Percentiles rank a stretch among this genome's conserved stretches.
Conservation (phyloP, 805 yeast species). For the Pichia exigua region DNA sequence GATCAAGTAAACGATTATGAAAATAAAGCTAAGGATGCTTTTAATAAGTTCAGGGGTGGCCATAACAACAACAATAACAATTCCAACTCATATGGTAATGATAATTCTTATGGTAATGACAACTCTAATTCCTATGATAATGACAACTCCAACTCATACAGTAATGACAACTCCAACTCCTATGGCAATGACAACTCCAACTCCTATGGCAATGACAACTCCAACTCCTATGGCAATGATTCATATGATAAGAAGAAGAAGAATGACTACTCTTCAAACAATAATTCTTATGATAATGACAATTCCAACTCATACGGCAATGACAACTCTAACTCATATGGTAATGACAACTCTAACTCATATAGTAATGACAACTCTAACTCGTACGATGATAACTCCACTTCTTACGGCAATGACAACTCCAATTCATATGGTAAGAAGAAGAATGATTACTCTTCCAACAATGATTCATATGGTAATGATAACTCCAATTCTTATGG, state of each 20-base stretch:
- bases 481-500: constrained; percentile 16
- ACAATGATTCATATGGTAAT: constrained; percentile 17
- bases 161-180: constrained; percentile 15
- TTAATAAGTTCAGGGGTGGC: constrained; percentile 20
- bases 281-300: neutral
- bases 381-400: constrained; percentile 24
- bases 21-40: constrained; percentile 4
- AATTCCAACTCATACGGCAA: constrained; percentile 21
- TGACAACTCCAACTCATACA: constrained; percentile 6
- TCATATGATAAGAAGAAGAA: constrained; percentile 13
- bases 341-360: constrained; percentile 15
- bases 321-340: constrained; percentile 15
- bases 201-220: constrained; percentile 29
- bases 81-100: constrained; percentile 18
- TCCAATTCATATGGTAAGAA: constrained; percentile 26
- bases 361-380: constrained; percentile 23
- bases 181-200: constrained; percentile 20
- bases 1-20: constrained; percentile 1
- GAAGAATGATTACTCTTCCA: constrained; percentile 22
- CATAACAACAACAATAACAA: constrained; percentile 17
- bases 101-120: constrained; percentile 17
- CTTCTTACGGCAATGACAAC: constrained; percentile 17
- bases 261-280: constrained; percentile 21
- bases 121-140: constrained; percentile 1
- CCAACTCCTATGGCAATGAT: constrained; percentile 14